Evolutionary conservation across 805 yeast species (phyloP).

Genomic region (Metschnikowia corniflorae): DNA sequence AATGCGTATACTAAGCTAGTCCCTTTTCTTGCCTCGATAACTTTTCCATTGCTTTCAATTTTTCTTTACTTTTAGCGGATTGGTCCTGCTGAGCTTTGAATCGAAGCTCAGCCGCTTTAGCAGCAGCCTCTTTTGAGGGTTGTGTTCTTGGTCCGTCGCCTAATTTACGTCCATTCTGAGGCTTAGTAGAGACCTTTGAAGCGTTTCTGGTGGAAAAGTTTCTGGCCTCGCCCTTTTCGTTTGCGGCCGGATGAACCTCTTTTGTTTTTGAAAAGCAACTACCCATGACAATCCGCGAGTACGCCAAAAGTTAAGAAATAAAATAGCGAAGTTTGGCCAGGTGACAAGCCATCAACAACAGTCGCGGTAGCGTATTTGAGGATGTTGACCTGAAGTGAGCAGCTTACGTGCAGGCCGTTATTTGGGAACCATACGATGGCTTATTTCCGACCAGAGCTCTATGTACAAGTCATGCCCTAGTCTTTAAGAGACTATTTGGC

Average conservation of each 20-base stretch:
- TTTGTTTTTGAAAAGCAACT: conserved; percentile 17
- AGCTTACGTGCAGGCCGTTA: no score
- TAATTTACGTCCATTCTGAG: conserved; percentile 16
- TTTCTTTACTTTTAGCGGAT: conserved; percentile 25
- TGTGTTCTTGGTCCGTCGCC: conserved; percentile 12
- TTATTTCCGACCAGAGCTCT: no score
- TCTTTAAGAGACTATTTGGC: no score
- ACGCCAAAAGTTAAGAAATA: no score
- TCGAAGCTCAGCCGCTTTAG: conserved; percentile 39
- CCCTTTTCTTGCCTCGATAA: conserved; percentile 34
- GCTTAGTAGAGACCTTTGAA: background rate
- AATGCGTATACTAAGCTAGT: conserved; percentile 19
- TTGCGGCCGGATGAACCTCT: conserved; percentile 2
- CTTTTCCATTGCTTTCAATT: conserved; percentile 29
- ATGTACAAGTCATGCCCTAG: no score
- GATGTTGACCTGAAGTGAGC: no score
- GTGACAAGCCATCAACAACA: no score
- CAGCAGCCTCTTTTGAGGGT: conserved; percentile 30
- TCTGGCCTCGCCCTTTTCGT: background rate
- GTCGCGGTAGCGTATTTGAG: no score
- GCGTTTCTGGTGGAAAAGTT: background rate
- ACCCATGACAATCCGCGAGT: conserved; percentile 20
- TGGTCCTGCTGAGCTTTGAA: conserved; percentile 27
- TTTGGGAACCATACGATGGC: no score
- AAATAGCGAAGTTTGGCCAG: no score